phyloP scores from a whole-genome alignment of 2,329 filamentous ascomycete species.

The Phyllosticta citriasiana region DNA sequence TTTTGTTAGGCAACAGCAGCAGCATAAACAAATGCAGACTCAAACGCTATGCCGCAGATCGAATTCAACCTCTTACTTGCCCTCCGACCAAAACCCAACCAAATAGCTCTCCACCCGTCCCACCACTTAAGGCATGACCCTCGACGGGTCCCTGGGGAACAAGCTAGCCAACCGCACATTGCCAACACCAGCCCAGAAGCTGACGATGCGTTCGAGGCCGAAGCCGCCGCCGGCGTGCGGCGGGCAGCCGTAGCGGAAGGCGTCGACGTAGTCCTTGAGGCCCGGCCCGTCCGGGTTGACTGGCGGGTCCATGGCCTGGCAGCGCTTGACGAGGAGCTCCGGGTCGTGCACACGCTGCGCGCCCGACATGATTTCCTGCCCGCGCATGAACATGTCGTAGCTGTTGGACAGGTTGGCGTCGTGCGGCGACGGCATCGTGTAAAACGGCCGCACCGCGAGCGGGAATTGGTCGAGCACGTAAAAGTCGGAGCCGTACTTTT shows the following conservation, averaged over 20 bases:
- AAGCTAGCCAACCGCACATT: constrained; percentile 53
- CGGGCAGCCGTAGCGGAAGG: constrained; percentile 54
- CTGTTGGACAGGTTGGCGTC: constrained; percentile 46
- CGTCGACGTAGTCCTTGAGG: constrained; percentile 53
- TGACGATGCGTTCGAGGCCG: constrained; percentile 56
- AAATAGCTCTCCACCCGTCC: neutral
- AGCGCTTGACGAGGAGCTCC: constrained; percentile 47
- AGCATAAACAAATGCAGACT: too few species aligned
- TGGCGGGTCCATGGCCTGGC: constrained; percentile 46
- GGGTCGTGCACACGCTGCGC: constrained; percentile 57
- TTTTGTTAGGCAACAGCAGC: too few species aligned
- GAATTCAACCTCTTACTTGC: too few species aligned
- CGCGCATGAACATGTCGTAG: constrained; percentile 63
- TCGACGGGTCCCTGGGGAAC: constrained; percentile 55
- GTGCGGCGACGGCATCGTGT: constrained; percentile 61
- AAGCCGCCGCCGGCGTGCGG: constrained; percentile 57
- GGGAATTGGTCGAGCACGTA: constrained; percentile 97
- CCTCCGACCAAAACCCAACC: too few species aligned
- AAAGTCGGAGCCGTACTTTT: constrained; percentile 91
- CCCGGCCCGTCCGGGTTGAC: constrained; percentile 50
- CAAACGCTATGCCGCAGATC: too few species aligned
- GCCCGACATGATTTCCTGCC: constrained; percentile 58
- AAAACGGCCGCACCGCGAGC: constrained; percentile 77
- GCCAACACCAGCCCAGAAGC: constrained; percentile 55
- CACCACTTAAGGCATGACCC: constrained; percentile 35